A percentile compares a stretch with the other conserved stretches of the same genome.
phyloP scores from a whole-genome alignment of 306 rosid species.

The Geum urbanum region DNA sequence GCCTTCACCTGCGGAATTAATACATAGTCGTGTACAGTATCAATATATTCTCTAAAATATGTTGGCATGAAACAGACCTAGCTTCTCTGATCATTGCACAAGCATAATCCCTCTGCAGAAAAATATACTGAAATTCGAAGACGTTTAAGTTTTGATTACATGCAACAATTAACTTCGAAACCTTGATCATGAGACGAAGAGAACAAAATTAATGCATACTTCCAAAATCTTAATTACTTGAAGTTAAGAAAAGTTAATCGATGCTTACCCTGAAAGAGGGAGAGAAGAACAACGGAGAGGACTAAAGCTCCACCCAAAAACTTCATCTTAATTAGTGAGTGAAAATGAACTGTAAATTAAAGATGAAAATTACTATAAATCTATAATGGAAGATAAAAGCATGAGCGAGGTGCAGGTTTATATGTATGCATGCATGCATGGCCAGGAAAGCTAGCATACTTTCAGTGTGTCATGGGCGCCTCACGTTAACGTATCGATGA shows the following conservation, averaged over 20 bases:
- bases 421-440: background rate
- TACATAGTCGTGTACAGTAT: background rate
- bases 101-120: background rate
- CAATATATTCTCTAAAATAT: background rate
- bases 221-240: background rate
- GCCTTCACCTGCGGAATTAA: conserved; percentile 7
- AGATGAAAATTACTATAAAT: background rate
- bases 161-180: too few relatives aligned
- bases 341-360: background rate
- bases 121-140: background rate
- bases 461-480: background rate
- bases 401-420: conserved; percentile 1
- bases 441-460: background rate
- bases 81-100: background rate
- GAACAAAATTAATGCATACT: too few relatives aligned
- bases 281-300: background rate
- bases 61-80: background rate
- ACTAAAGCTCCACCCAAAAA: background rate
- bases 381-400: background rate
- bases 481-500: background rate
- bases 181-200: too few relatives aligned
- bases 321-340: conserved; percentile 6
- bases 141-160: background rate
- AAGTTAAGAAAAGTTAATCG: background rate
- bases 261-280: background rate